A percentile compares a stretch with the other conserved stretches of the same genome.
phyloP scores from a whole-genome alignment of 371 early-diverging fungal genomes.

The Ecytonucleospora hepatopenaei region DNA sequence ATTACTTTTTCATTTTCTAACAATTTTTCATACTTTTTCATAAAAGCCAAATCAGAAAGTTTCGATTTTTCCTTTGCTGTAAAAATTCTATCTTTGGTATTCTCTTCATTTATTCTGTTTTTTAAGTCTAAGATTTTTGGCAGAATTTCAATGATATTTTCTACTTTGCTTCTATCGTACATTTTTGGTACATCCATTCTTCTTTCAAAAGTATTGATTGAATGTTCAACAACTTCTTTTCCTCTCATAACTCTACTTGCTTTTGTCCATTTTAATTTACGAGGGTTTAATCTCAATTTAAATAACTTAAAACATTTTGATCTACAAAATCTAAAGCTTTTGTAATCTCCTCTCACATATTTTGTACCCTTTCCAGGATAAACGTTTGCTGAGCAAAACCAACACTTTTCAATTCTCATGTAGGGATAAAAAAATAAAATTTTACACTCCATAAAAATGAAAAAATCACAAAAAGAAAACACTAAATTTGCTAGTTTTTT shows the following conservation, averaged over 20 bases:
- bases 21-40: conserved; percentile 34
- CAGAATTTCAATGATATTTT: conserved; percentile 67
- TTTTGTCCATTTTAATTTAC: conserved; percentile 97
- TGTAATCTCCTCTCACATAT: conserved; percentile 91
- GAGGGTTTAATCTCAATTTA: conserved; percentile 95
- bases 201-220: conserved; percentile 81
- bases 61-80: conserved; percentile 44
- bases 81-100: conserved; percentile 52
- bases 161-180: conserved; percentile 82
- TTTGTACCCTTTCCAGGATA: conserved; percentile 95
- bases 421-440: conserved; percentile 18
- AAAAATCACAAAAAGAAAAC: too few relatives aligned
- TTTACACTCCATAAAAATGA: too few relatives aligned
- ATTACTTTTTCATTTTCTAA: conserved; percentile 20
- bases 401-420: conserved; percentile 96
- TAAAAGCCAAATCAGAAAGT: conserved; percentile 37
- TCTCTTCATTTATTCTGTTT: conserved; percentile 39
- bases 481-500: conserved; percentile 49
- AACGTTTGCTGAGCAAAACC: conserved; percentile 87
- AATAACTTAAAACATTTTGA: conserved; percentile 97
- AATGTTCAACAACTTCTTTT: conserved; percentile 69
- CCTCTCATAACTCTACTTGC: conserved; percentile 85
- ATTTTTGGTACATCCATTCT: conserved; percentile 83
- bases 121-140: conserved; percentile 41
- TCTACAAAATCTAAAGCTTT: conserved; percentile 87